Percentiles rank a stretch among this genome's conserved stretches.
These are phyloP conservation scores for Wickerhamiella sorbophila DNA, from an alignment of 805 yeast genomes.

Conservation along the genomic window DNA sequence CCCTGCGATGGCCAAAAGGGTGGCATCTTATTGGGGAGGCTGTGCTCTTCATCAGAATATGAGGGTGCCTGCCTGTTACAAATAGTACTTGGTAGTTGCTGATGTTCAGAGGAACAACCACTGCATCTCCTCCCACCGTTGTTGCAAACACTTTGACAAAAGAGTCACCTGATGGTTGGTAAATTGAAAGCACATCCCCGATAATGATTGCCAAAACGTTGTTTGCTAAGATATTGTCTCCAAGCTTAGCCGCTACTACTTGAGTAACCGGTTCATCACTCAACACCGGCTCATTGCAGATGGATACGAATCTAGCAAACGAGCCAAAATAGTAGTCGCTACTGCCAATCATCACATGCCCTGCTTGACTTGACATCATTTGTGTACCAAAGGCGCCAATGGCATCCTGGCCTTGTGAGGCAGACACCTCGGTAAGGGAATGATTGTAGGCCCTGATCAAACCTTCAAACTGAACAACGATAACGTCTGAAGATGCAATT, in stretches of 20 bases:
- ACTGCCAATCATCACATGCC: neutral
- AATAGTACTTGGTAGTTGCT: constrained; percentile 47
- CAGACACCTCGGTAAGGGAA: neutral
- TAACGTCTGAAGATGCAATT: neutral
- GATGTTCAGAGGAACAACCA: constrained; percentile 47
- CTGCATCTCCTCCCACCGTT: constrained; percentile 27
- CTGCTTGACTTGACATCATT: neutral
- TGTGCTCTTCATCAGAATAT: constrained; percentile 47
- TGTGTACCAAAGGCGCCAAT: neutral
- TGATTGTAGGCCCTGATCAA: neutral
- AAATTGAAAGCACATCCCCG: constrained; percentile 11
- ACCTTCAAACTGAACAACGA: neutral
- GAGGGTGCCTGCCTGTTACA: constrained; percentile 63
- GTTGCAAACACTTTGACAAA: constrained; percentile 29
- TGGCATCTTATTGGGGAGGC: constrained; percentile 51
- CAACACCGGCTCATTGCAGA: neutral
- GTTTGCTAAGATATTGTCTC: constrained; percentile 1
- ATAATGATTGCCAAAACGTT: constrained; percentile 5
- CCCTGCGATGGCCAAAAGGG: constrained; percentile 49
- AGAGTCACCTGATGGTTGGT: constrained; percentile 12
- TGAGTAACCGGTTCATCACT: neutral
- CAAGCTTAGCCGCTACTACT: neutral
- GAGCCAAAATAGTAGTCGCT: neutral
- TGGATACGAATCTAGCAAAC: neutral
- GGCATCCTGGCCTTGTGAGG: neutral